Evolutionary conservation across 345 rosid genomes (phyloP).

Genomic region (Theobroma cacao): DNA sequence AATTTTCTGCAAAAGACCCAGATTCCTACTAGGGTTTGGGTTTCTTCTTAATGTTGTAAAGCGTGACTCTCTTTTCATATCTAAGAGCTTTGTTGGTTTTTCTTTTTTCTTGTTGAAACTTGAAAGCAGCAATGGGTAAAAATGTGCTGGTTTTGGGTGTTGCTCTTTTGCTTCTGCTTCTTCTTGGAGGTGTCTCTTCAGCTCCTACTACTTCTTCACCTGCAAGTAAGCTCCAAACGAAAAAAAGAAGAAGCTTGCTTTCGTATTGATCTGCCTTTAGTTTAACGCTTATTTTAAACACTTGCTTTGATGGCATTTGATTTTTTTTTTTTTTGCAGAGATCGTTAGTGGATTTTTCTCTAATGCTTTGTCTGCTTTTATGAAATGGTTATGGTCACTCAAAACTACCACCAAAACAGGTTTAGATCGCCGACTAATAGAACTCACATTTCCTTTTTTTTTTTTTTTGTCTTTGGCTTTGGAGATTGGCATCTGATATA

Average conservation of each 20-base stretch:
- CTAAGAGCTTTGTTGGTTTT: conserved; percentile 18
- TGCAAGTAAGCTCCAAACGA: conserved; percentile 57
- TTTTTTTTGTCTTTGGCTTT: not conserved
- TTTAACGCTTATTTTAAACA: conserved; percentile 22
- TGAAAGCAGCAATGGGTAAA: conserved; percentile 44
- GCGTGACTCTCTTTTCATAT: conserved; percentile 20
- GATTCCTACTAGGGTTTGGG: conserved; percentile 23
- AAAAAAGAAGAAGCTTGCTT: not conserved
- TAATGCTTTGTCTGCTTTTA: conserved; percentile 57
- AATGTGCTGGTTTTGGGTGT: conserved; percentile 40
- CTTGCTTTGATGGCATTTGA: conserved; percentile 6
- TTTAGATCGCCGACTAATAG: conserved; percentile 34
- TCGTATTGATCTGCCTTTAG: conserved; percentile 10
- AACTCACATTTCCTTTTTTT: not conserved
- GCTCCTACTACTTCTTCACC: conserved; percentile 74
- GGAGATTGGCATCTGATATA: conserved; percentile 13
- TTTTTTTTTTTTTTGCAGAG: conserved; percentile 48
- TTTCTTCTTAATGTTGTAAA: conserved; percentile 9
- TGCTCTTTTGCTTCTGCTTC: conserved; percentile 45
- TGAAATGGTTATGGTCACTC: conserved; percentile 96
- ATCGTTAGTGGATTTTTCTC: conserved; percentile 73
- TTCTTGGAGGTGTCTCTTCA: conserved; percentile 51
- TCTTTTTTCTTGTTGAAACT: not conserved
- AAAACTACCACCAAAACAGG: conserved; percentile 91
- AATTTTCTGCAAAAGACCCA: conserved; percentile 16